Conservation (phyloP, 148 eudicot genomes). For the Spergularia marina region DNA sequence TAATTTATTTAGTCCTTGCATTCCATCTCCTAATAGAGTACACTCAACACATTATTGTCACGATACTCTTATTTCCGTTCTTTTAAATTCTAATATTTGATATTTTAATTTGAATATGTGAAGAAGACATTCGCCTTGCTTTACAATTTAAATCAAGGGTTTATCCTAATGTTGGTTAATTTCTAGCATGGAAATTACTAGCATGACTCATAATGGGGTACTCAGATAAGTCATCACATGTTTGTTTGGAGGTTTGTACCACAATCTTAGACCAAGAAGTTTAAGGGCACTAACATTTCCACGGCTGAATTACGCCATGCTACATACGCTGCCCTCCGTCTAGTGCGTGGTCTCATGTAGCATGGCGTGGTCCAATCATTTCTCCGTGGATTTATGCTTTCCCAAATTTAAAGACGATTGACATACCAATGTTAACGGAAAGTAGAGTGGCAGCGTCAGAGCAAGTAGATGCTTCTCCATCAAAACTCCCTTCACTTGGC, state of each 20-base stretch:
- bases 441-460: not conserved
- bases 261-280: slow-evolving; percentile 3
- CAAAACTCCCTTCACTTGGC: not conserved
- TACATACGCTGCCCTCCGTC: too few species aligned
- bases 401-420: not conserved
- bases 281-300: too few species aligned
- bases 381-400: too few species aligned
- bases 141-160: not conserved
- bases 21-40: too few species aligned
- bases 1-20: too few species aligned
- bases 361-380: too few species aligned
- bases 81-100: too few species aligned
- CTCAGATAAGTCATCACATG: not conserved
- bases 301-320: too few species aligned
- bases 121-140: not conserved
- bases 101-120: too few species aligned
- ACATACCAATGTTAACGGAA: not conserved
- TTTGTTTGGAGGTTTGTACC: not conserved
- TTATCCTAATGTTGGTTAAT: not conserved
- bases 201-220: not conserved
- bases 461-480: slow-evolving; percentile 14
- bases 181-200: not conserved
- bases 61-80: too few species aligned
- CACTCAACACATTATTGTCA: too few species aligned
- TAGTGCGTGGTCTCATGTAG: too few species aligned